Evolutionary conservation across 352 stramenopile species (phyloP).

Genomic region (Globisporangium cederbergense): DNA sequence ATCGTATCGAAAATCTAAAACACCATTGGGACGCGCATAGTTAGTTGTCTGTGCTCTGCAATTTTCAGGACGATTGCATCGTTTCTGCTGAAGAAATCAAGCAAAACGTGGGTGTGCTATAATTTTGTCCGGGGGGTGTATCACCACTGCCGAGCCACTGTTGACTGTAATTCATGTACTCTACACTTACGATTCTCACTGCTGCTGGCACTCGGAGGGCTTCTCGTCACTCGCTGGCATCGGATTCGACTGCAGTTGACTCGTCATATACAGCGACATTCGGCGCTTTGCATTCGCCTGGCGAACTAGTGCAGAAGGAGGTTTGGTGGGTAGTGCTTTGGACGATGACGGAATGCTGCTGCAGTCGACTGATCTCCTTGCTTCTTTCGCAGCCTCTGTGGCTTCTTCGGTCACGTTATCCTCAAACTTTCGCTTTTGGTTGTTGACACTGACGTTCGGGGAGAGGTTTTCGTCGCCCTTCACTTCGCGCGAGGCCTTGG

Average conservation of each 20-base stretch:
- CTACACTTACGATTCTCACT: constrained; percentile 8
- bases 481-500: not conserved
- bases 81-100: no score
- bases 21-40: no score
- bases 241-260: not conserved
- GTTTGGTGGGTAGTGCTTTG: not conserved
- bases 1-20: no score
- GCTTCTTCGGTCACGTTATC: not conserved
- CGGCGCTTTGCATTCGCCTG: constrained; percentile 8
- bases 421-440: constrained; percentile 5
- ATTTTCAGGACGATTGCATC: no score
- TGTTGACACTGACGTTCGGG: constrained; percentile 4
- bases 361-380: not conserved
- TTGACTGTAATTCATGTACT: not conserved
- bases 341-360: not conserved
- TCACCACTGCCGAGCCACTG: not conserved
- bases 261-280: constrained; percentile 9
- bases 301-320: not conserved
- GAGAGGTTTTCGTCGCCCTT: constrained; percentile 10
- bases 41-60: no score
- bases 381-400: not conserved
- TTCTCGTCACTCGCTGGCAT: constrained; percentile 6
- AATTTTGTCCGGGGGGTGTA: no score
- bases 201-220: constrained; percentile 21
- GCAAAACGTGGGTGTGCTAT: no score